Evolutionary conservation across 2,329 filamentous ascomycete genomes (phyloP), one percentile per base, ranked within the genome.

Genomic region (Botryosphaeria agaves): DNA sequence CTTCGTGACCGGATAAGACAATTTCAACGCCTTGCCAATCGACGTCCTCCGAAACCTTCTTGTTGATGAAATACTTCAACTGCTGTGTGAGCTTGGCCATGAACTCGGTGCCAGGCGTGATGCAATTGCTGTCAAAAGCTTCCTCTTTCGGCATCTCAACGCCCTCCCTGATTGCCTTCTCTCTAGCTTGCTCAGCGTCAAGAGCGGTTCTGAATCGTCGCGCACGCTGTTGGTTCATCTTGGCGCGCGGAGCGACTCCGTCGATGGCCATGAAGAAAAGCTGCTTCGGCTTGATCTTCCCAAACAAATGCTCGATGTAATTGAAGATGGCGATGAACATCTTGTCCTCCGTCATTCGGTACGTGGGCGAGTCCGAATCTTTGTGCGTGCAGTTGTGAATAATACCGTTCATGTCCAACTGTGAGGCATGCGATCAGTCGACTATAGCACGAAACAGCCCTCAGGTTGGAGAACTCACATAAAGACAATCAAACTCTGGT

Each of bases 271-370:
- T 98, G 64, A 94, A 98, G 61, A 98, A 98, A 20, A 98, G 70
- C 63, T 94, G 77, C 59, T 93, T 87, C 8, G 89, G 89, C 56
- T 95, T 95, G 51, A 98, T 98, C 57, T 94, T 98, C 44, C 87
- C 85, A 55, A 92, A 98, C 31, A 98, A 59, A 60, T 98, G 89
- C 56, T 98, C 89, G 41, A 98, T 98, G 55, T 98, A 98, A 59
- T 95, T 95, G 71, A 98, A 98, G 47, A 98, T 98, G 34, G 84
- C 80, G 43, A 98, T 94, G 51, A 98, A 98, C 89, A 98, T 98
- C 56, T 94, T 82, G 53, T 98, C 87, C 54, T 98, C 91, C 34
- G 78, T 87, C 57, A 95, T 76, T 32, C 89, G 83, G 47, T 91
- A 91, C 1, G 82, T 83, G 3, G 84, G 74, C 50, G 87, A 85